phyloP scores from a whole-genome alignment of 202 grass and related monocot genomes.

The Bolboschoenoplectus hybrid region DNA sequence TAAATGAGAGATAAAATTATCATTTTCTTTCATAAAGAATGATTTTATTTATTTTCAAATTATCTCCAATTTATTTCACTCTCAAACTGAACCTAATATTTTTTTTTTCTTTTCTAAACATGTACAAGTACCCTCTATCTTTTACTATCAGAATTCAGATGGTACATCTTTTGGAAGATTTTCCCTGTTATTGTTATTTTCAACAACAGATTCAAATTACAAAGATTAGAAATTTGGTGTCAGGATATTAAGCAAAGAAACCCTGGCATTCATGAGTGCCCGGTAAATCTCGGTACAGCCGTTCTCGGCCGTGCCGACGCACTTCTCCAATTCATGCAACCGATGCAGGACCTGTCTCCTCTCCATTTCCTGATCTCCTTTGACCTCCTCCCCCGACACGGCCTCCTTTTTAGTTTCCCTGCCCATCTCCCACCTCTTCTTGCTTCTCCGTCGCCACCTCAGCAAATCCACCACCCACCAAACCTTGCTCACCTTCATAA shows the following conservation, averaged over 20 bases:
- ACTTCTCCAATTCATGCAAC: conserved; percentile 49
- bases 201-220: background rate
- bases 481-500: conserved; percentile 33
- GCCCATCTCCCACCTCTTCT: conserved; percentile 33
- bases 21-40: too few species aligned
- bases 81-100: background rate
- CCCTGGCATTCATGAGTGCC: conserved; percentile 59
- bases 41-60: too few species aligned
- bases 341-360: conserved; percentile 51
- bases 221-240: conserved; percentile 55
- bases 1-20: too few species aligned
- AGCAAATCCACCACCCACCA: conserved; percentile 74
- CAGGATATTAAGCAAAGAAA: conserved; percentile 69
- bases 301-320: conserved; percentile 53
- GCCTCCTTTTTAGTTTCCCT: background rate
- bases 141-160: background rate
- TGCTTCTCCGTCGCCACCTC: conserved; percentile 57
- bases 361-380: conserved; percentile 49
- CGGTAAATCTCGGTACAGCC: conserved; percentile 65
- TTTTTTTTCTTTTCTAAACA: background rate
- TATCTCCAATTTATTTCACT: too few species aligned
- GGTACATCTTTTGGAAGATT: background rate
- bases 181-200: conserved; percentile 13
- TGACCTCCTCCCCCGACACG: background rate
- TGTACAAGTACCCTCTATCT: background rate